A percentile compares a stretch with the other conserved stretches of the same genome.
These are phyloP conservation scores for Aspergillus steynii DNA, from an alignment of 495 filamentous ascomycete species.

Conservation along the genomic window DNA sequence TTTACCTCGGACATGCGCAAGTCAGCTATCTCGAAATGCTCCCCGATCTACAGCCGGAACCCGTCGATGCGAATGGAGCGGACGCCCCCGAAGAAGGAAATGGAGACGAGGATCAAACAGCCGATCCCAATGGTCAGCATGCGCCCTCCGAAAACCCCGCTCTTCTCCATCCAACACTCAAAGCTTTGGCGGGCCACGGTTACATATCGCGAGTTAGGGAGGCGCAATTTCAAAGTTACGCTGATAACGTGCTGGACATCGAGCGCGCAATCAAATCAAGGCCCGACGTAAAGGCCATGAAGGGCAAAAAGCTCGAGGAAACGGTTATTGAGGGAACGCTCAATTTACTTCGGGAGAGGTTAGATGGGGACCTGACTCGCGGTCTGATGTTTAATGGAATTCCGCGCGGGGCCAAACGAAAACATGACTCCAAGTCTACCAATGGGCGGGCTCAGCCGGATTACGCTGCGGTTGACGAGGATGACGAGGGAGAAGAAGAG, in stretches of 20 bases:
- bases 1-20: slow-evolving; percentile 74
- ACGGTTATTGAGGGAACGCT: slow-evolving; percentile 44
- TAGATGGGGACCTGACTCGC: slow-evolving; percentile 34
- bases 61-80: slow-evolving; percentile 29
- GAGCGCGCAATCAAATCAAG: slow-evolving; percentile 39
- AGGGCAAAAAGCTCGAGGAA: slow-evolving; percentile 59
- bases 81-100: slow-evolving; percentile 28
- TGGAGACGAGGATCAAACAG: slow-evolving; percentile 18
- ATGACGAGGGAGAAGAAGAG: slow-evolving; percentile 30
- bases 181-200: slow-evolving; percentile 47
- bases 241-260: slow-evolving; percentile 52
- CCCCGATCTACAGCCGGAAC: slow-evolving; percentile 33
- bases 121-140: slow-evolving; percentile 27
- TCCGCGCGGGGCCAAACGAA: slow-evolving; percentile 40
- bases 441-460: slow-evolving; percentile 18
- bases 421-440: slow-evolving; percentile 19
- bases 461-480: slow-evolving; percentile 30
- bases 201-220: slow-evolving; percentile 50
- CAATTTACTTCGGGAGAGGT: slow-evolving; percentile 32
- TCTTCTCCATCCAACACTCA: slow-evolving; percentile 45
- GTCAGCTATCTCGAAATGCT: slow-evolving; percentile 63
- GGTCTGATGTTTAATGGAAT: slow-evolving; percentile 38
- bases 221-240: slow-evolving; percentile 51
- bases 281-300: slow-evolving; percentile 44
- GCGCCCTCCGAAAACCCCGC: slow-evolving; percentile 19